These are phyloP conservation scores for Boechera retrofracta DNA, from an alignment of 345 rosid species.

Conservation along the genomic window DNA sequence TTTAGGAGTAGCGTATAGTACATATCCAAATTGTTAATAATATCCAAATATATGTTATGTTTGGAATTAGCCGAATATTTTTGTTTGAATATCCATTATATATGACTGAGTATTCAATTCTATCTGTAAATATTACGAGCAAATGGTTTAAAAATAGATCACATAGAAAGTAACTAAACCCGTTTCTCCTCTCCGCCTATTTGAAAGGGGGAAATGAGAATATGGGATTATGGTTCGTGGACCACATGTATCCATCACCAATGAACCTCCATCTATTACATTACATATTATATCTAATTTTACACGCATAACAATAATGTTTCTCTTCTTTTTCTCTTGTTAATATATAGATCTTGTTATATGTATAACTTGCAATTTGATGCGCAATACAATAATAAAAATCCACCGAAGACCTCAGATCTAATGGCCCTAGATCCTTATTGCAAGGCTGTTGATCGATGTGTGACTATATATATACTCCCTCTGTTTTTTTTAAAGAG, in stretches of 20 bases:
- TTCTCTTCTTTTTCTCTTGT: slow-evolving; percentile 8
- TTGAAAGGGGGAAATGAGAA: slow-evolving; percentile 14
- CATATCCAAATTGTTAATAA: background rate
- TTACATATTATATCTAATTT: background rate
- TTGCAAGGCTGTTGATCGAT: slow-evolving; percentile 26
- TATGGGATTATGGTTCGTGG: slow-evolving; percentile 45
- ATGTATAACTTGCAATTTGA: background rate
- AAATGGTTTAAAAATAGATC: background rate
- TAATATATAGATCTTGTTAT: slow-evolving; percentile 18
- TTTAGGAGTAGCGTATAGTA: background rate
- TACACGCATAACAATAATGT: slow-evolving; percentile 27
- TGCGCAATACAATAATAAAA: slow-evolving; percentile 3
- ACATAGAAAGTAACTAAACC: too few species aligned
- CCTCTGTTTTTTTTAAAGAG: too few species aligned
- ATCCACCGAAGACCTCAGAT: slow-evolving; percentile 11
- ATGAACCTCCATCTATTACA: background rate
- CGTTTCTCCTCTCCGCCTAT: slow-evolving; percentile 11
- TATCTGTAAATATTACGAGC: too few species aligned
- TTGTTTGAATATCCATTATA: background rate
- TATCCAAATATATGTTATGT: too few species aligned
- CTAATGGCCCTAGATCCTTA: background rate
- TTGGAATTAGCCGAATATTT: background rate
- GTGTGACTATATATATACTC: background rate
- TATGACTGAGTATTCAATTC: background rate
- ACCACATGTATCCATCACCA: slow-evolving; percentile 49